Conservation (phyloP, 192 early-diverging fungal species). For the Podila epigama region DNA sequence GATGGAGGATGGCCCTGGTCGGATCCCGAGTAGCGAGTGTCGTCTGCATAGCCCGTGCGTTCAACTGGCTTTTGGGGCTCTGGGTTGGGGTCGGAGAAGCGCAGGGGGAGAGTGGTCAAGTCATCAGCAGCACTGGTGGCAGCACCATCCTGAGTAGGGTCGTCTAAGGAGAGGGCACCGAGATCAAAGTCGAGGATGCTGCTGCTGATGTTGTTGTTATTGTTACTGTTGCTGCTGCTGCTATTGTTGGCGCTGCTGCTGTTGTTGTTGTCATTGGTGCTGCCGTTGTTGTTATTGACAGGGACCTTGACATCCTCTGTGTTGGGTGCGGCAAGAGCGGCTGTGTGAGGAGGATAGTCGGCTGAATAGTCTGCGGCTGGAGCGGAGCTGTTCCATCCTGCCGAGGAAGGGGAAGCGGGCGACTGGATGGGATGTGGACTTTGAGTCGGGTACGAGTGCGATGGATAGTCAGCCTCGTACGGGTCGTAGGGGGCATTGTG, state of each 20-base stretch:
- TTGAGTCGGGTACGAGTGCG: slow-evolving; percentile 2
- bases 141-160: neutral
- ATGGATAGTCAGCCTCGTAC: slow-evolving; percentile 27
- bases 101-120: slow-evolving; percentile 15
- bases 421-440: slow-evolving; percentile 18
- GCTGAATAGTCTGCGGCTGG: neutral
- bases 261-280: neutral
- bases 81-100: slow-evolving; percentile 12
- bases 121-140: neutral
- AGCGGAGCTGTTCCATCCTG: slow-evolving; percentile 4
- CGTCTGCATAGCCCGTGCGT: slow-evolving; percentile 37
- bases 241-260: neutral
- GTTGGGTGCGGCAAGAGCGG: neutral
- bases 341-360: neutral
- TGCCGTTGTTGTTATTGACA: neutral
- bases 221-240: neutral
- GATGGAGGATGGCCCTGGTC: slow-evolving; percentile 19
- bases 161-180: slow-evolving; percentile 33
- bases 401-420: neutral
- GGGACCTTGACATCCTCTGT: too few relatives aligned
- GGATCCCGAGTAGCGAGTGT: slow-evolving; percentile 38
- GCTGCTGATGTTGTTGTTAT: neutral
- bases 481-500: slow-evolving; percentile 21
- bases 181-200: slow-evolving; percentile 17
- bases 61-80: slow-evolving; percentile 30